Evolutionary conservation across 2,329 filamentous ascomycete genomes (phyloP), one percentile per base, ranked within the genome.

Genomic region (Aureobasidium musti): DNA sequence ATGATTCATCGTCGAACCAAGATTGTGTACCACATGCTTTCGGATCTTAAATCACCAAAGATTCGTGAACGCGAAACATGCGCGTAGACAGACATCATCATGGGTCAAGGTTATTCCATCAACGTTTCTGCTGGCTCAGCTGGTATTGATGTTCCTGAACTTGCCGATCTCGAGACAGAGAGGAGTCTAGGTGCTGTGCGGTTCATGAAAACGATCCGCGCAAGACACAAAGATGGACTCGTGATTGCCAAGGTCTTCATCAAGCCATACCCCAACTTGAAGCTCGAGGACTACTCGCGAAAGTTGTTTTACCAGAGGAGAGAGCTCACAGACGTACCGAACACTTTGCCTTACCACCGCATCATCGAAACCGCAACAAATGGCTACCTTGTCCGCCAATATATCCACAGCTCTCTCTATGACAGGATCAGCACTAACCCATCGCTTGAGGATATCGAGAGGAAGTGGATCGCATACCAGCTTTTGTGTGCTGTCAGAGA

Each of bases 401-500:
- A 91, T 76, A 88, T 98, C 68, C 95, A 98, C 79, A 97, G 91
- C 82, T 98, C 95, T 28, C 85, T 99, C 5, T 99, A 99, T 80
- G 95, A 99, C 80, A 91, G 95, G 64, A 87, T 99, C 78, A 96
- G 95, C 78, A 99, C 95, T 10, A 88, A 96, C 8, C 96, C 95
- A 0, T 99, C 99, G 72, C 82, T 98, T 11, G 96, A 99, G 78
- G 91, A 96, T 71, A 95, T 99, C 70, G 95, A 99, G 78, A 98
- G 97, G 84, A 97, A 96, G 81, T 99, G 95, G 95, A 85, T 99
- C 60, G 91, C 94, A 0, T 99, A 97, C 73, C 95, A 99, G 80
- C 85, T 99, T 2, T 84, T 99, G 13, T 97, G 92, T 77, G 93
- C 91, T 2, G 82, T 99, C 67, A 88, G 93, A 66, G 96, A 99